phyloP scores from a whole-genome alignment of 2,329 filamentous ascomycete species.

The Microdochium trichocladiopsis region DNA sequence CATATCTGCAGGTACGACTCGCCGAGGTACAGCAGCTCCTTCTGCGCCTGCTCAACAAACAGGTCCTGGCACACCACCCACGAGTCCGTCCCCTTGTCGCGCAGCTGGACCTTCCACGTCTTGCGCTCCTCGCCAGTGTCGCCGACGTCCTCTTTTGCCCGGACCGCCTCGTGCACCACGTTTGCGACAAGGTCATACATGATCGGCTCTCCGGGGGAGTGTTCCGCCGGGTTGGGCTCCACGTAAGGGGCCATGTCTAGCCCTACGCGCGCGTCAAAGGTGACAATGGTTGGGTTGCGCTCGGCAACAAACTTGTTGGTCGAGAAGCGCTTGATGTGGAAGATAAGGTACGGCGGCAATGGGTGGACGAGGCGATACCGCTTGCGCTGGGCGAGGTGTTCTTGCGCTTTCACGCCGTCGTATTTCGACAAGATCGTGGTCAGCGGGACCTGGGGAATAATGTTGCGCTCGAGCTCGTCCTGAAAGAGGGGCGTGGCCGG shows the following conservation, averaged over 20 bases:
- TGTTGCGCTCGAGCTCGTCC: slow-evolving; percentile 88
- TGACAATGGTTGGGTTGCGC: slow-evolving; percentile 96
- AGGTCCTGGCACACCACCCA: slow-evolving; percentile 95
- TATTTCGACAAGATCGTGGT: slow-evolving; percentile 84
- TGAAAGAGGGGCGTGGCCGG: slow-evolving; percentile 92
- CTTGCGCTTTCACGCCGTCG: slow-evolving; percentile 79
- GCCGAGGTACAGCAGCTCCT: slow-evolving; percentile 83
- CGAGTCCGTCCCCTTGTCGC: slow-evolving; percentile 72
- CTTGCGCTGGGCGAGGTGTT: slow-evolving; percentile 80
- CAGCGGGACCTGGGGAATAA: slow-evolving; percentile 88
- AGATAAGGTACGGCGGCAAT: slow-evolving; percentile 80
- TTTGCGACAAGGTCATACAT: slow-evolving; percentile 96
- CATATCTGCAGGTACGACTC: slow-evolving; percentile 96
- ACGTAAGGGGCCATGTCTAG: slow-evolving; percentile 89
- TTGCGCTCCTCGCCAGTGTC: slow-evolving; percentile 65
- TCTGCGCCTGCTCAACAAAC: slow-evolving; percentile 83
- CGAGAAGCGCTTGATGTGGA: slow-evolving; percentile 96
- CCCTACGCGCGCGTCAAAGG: slow-evolving; percentile 73
- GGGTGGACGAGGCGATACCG: slow-evolving; percentile 87
- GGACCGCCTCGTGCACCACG: slow-evolving; percentile 79
- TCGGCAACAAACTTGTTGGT: slow-evolving; percentile 95
- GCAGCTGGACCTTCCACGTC: slow-evolving; percentile 89
- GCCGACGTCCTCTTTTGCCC: slow-evolving; percentile 61
- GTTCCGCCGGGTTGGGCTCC: slow-evolving; percentile 70
- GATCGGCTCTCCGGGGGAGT: slow-evolving; percentile 72